Evolutionary conservation across 768 basidiomycete species (phyloP), one percentile per base, ranked within the genome.

Genomic region (Rhodotorula diobovata): DNA sequence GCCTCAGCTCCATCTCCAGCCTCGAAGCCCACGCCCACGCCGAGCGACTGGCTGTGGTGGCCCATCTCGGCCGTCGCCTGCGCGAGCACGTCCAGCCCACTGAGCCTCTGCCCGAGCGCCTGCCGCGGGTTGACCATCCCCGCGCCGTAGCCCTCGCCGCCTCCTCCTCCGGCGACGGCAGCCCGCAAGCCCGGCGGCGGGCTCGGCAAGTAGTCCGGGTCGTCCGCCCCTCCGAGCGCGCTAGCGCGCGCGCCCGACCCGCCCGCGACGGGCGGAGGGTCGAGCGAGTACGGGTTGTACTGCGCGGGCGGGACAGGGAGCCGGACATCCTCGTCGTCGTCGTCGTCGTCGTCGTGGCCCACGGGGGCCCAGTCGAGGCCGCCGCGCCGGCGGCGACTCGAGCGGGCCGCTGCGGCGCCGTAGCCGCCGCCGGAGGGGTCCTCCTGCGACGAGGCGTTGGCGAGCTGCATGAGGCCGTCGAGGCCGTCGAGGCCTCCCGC

Each of bases 51-150:
- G 20, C 20, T 23, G 20, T 35, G 20, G 34, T 35, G 11, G 32
- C 35, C 32, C 32, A 35, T 21, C 32, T 55, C n/a, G 3, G 60
- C 45, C 32, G 34, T 46, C 39, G 63, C 63, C 41, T 56, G 43
- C 23, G 43, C 63, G 43, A 65, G 63, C 34, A 65, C 43, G 45
- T 65, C 63, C 25, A 65, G 63, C 43, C 45, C 63, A 21, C 53
- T 55, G 14, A 63, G 53, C 6, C 51, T 28, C 32, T 41, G 41
- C 4, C 54, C 63, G 56, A 63, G 67, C 21, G 46, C 46, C 41
- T 43, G 41, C 16, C 37, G 37, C 32, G 10, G 23, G 32, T 35
- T 12, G n/a, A n/a, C n/a, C n/a, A n/a, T n/a, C n/a, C n/a, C n/a
- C n/a, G n/a, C n/a, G n/a, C n/a, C n/a, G n/a, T n/a, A n/a, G n/a